Evolutionary conservation across 257 asterid species (phyloP).

Genomic region (Thymus mandschuricus): DNA sequence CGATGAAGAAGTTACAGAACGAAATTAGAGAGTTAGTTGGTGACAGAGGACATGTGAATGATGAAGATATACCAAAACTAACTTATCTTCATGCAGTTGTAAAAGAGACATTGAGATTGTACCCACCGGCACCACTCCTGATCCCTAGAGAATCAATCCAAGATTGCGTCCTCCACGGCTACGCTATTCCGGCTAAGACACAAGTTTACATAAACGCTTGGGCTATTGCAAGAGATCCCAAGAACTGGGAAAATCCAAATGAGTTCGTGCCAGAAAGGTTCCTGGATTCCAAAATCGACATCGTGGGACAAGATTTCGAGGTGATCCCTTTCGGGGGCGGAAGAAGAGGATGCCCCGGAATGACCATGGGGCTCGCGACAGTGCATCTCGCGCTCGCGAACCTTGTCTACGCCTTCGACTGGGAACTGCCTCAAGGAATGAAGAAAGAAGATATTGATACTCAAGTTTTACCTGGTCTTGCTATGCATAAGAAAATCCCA

Average conservation of each 20-base stretch:
- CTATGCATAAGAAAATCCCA: constrained; percentile 54
- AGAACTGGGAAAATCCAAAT: constrained; percentile 41
- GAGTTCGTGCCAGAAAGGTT: constrained; percentile 50
- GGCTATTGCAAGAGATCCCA: constrained; percentile 57
- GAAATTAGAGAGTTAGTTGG: constrained; percentile 33
- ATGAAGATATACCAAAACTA: constrained; percentile 42
- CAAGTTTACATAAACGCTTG: constrained; percentile 46
- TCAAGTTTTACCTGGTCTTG: constrained; percentile 41
- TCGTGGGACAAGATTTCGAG: constrained; percentile 37
- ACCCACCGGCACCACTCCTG: constrained; percentile 51
- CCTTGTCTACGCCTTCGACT: constrained; percentile 44
- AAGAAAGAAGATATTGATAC: constrained; percentile 42
- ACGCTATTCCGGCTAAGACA: constrained; percentile 37
- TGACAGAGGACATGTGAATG: constrained; percentile 30
- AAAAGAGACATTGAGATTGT: constrained; percentile 45
- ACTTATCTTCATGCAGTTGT: constrained; percentile 42
- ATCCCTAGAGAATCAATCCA: constrained; percentile 41
- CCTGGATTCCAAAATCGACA: constrained; percentile 35
- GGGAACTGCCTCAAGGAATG: constrained; percentile 45
- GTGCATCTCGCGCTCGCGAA: constrained; percentile 52
- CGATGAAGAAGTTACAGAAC: constrained; percentile 32
- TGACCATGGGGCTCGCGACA: constrained; percentile 42
- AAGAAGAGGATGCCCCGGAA: constrained; percentile 54
- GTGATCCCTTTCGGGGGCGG: constrained; percentile 56
- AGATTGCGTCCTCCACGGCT: constrained; percentile 32